Base-by-base conservation (phyloP, 495 filamentous ascomycete species). In the Hypoxylon cercidicola region DNA sequence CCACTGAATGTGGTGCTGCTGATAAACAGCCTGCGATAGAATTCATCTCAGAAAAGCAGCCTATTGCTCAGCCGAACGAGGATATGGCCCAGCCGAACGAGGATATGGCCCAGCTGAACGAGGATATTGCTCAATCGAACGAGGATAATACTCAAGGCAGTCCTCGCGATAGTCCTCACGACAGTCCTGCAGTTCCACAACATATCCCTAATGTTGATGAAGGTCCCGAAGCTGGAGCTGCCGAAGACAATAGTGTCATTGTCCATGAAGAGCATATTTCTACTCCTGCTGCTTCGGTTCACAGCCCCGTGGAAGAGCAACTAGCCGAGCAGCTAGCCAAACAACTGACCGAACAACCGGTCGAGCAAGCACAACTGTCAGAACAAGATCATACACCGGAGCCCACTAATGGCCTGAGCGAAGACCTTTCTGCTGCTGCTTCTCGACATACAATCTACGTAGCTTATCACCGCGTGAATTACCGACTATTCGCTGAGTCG, bases 401-500 rank as follows among this genome's bases (percentile, higher is more conserved):
- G 35, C 43, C 77, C 23, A 60, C 76, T 21, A 68, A 72, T 59
- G 68, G 72, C 20, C 63, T 74, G 40, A 44, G 72, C 37, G 60
- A 43, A 43, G 61, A 61, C 3, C 58, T 59, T 50, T 60, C 68
- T 19, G 40, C 54, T 30, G 65, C 68, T 28, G 56, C 59, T n/a
- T n/a, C n/a, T 4, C 60, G 71, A 35, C 58, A 74, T 55, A 69
- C 60, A 34, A 49, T 74, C 55, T 72, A 55, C 19, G 70, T 95
- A 40, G 68, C 82, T 10, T 95, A 93, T 72, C 83, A 86, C 59
- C 83, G 85, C 7, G 84, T 76, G 47, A 85, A 87, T 66, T 92
- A 93, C 49, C 85, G 85, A 11, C 78, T 96, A 7, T 92, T 95
- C 61, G 87, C 89, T 32, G 86, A 85, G 20, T 75, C 81, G 18